Conservation (phyloP, 2,329 filamentous ascomycete species). For the Colletotrichum somersetense region DNA sequence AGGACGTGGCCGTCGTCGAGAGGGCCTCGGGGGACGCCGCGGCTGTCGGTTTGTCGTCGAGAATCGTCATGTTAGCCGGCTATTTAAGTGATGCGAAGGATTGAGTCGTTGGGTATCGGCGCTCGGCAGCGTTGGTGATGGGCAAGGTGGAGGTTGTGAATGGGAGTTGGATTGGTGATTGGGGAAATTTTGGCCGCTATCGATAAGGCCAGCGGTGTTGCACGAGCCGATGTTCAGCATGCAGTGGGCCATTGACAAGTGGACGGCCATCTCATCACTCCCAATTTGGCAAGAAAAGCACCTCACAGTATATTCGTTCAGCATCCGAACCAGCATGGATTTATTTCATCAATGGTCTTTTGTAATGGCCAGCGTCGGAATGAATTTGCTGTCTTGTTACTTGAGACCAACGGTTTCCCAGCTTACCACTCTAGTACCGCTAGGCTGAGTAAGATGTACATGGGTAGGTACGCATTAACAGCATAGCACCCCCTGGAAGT, state of each 20-base stretch:
- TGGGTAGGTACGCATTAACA: neutral
- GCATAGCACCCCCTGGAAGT: neutral
- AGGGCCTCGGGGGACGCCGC: constrained; percentile 20
- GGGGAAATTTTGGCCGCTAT: constrained; percentile 40
- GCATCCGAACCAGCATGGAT: no score
- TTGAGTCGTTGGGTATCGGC: constrained; percentile 8
- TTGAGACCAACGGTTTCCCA: neutral
- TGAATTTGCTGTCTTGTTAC: neutral
- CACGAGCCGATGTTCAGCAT: neutral
- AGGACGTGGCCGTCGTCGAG: constrained; percentile 33
- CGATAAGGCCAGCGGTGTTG: constrained; percentile 24
- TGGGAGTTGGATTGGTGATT: constrained; percentile 1
- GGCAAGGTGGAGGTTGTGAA: constrained; percentile 1
- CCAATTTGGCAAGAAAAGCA: no score
- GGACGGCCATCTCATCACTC: neutral
- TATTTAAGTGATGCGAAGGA: constrained; percentile 4
- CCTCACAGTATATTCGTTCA: no score
- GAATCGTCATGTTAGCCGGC: constrained; percentile 11
- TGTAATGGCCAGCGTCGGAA: no score
- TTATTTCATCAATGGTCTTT: neutral
- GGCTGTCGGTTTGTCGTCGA: neutral
- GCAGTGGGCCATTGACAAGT: neutral
- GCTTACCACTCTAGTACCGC: neutral
- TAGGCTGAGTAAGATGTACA: neutral
- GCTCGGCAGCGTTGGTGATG: neutral